phyloP scores from a whole-genome alignment of 78 protist species.

The Protostelium mycophagum region DNA sequence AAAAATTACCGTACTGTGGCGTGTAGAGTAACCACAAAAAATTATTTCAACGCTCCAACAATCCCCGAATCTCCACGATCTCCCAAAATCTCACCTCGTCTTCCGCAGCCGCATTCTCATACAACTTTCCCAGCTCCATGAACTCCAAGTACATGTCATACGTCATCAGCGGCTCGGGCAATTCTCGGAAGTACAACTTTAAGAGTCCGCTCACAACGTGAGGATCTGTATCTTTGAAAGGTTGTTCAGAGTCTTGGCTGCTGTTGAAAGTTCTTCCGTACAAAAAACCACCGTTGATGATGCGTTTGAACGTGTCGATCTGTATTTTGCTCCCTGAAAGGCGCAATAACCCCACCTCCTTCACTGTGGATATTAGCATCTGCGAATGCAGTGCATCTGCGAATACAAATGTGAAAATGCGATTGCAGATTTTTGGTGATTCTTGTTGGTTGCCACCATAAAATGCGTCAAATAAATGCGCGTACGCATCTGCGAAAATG shows the following conservation, averaged over 20 bases:
- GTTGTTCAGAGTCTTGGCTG: neutral
- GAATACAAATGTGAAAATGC: neutral
- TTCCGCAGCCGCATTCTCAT: neutral
- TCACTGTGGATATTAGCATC: neutral
- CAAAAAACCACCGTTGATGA: neutral
- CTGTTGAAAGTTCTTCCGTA: neutral
- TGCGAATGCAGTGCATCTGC: too few relatives aligned
- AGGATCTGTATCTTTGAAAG: conserved; percentile 8
- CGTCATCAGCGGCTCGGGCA: conserved; percentile 73
- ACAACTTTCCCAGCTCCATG: conserved; percentile 7
- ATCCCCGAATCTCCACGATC: too few relatives aligned
- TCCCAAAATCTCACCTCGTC: neutral
- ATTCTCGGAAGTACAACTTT: conserved; percentile 63
- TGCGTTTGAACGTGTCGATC: neutral
- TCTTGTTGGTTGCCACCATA: too few relatives aligned
- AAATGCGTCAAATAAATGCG: too few relatives aligned
- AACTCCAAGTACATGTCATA: conserved; percentile 50
- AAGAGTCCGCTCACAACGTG: conserved; percentile 50
- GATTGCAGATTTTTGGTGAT: neutral
- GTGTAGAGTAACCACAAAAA: too few relatives aligned
- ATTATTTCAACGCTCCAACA: too few relatives aligned
- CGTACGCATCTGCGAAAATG: neutral
- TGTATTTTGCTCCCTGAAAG: neutral
- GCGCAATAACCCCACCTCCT: neutral
- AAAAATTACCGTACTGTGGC: too few relatives aligned